Evolutionary conservation across 345 rosid genomes (phyloP).

Genomic region (Schrenkiella parvula): DNA sequence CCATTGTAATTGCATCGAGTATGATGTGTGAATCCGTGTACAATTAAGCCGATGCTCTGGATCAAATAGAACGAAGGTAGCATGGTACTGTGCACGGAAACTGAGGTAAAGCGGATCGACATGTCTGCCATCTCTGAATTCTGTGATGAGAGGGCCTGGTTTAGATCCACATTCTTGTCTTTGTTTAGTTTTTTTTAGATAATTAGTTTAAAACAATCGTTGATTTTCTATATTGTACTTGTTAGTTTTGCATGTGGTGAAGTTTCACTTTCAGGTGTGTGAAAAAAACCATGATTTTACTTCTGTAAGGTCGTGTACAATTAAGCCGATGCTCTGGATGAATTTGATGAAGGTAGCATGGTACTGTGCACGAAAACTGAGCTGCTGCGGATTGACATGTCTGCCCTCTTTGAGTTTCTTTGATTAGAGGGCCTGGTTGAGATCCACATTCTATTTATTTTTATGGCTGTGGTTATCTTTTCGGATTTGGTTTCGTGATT

Average conservation of each 20-base stretch:
- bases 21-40: not conserved
- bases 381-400: constrained; percentile 13
- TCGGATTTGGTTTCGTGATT: too few species aligned
- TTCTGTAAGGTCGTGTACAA: constrained; percentile 13
- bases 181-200: not conserved
- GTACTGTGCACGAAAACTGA: constrained; percentile 50
- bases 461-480: too few species aligned
- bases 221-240: not conserved
- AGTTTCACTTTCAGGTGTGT: too few species aligned
- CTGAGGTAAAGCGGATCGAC: constrained; percentile 14
- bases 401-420: constrained; percentile 19
- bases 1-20: not conserved
- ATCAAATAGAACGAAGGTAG: constrained; percentile 36
- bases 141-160: constrained; percentile 26
- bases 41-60: constrained; percentile 60
- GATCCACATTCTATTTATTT: not conserved
- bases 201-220: not conserved
- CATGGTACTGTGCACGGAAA: constrained; percentile 58
- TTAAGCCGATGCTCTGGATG: constrained; percentile 59
- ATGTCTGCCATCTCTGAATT: constrained; percentile 25
- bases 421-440: constrained; percentile 33
- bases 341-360: constrained; percentile 45
- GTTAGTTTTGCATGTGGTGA: not conserved
- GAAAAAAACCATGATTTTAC: too few species aligned
- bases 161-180: constrained; percentile 30